A percentile compares a stretch with the other conserved stretches of the same genome.
Evolutionary conservation across 106 monocot species (phyloP).

Genomic region (Allium fistulosum): DNA sequence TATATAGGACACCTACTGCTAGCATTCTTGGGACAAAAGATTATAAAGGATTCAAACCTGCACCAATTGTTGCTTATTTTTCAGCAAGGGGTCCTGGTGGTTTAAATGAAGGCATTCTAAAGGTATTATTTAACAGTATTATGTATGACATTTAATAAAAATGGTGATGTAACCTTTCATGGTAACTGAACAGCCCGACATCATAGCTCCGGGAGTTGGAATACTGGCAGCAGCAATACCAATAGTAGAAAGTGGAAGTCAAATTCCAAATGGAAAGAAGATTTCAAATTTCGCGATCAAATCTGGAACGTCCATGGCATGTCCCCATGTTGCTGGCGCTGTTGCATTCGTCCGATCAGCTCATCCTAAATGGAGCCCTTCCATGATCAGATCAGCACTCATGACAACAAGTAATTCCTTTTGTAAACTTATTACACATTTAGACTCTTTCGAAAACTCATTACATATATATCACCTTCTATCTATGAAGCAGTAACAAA

Average conservation of each 20-base stretch:
- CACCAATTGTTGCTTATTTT: conserved; percentile 81
- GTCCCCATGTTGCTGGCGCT: conserved; percentile 92
- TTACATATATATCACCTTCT: too few relatives aligned
- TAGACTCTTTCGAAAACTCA: too few relatives aligned
- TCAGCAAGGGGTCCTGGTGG: conserved; percentile 86
- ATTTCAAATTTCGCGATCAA: conserved; percentile 76
- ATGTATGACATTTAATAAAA: background rate
- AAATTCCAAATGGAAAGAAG: conserved; percentile 59
- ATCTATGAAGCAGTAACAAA: background rate
- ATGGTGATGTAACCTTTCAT: background rate
- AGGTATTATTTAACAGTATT: conserved; percentile 27
- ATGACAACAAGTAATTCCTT: conserved; percentile 71
- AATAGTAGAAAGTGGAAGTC: conserved; percentile 14
- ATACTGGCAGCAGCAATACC: conserved; percentile 79
- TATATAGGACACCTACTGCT: conserved; percentile 46
- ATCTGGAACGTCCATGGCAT: conserved; percentile 96
- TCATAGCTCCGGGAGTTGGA: conserved; percentile 88
- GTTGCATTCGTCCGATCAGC: conserved; percentile 74
- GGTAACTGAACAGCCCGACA: conserved; percentile 52
- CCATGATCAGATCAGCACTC: conserved; percentile 92
- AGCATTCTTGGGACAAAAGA: conserved; percentile 57
- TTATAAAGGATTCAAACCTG: conserved; percentile 39
- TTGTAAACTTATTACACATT: background rate
- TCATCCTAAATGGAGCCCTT: conserved; percentile 78
- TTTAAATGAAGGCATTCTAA: conserved; percentile 78